Base-by-base conservation (phyloP, 164 flowering plant species). In the Malania oleifera region DNA sequence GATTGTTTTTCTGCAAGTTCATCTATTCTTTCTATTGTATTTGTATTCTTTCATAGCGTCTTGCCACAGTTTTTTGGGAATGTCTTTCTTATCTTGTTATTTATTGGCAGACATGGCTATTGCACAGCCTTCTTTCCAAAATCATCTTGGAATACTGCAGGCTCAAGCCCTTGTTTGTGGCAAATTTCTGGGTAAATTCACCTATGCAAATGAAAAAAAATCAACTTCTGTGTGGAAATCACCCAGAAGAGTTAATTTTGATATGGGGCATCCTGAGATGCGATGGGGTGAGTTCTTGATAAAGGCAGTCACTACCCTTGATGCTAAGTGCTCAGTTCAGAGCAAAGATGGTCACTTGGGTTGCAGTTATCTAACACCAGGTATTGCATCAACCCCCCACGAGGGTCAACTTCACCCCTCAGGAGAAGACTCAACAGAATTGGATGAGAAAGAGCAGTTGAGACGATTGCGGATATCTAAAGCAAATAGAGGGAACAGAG, bases 401-500 rank as follows among this genome's bases (percentile, higher is more conserved):
- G 13, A 1, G 3, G 24, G 27, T 45, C 66, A 62, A 39, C 23
- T 29, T 17, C 59, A 38, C 34, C 68, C 72, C 35, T 40, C 72
- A 34, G 58, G 59, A 70, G 80, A 46, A 59, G 81, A 71, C 44
- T 53, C 67, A 1, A 41, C 8, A 7, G 80, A 80, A 52, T 1
- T 74, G 70, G 85, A 75, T 41, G 85, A 77, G 45, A 81, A 75
- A 69, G 97, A 95, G 73, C 76, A 39, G 68, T 63, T 84, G 74
- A 83, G 99, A 57, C 72, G 99, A 51, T 67, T 47, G 76, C 82
- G 85, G 65, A 95, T 95, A 48, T 90, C 99, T 10, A 80, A 85
- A 70, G 97, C 97, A 55, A 92, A 89, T 69, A 92, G 82, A 68
- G 98, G 96, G 27, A 82, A 82, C 29, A 77, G 80, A 1, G 91